Conservation (phyloP, 1,284 basidiomycete genomes). For the Malassezia nana region DNA sequence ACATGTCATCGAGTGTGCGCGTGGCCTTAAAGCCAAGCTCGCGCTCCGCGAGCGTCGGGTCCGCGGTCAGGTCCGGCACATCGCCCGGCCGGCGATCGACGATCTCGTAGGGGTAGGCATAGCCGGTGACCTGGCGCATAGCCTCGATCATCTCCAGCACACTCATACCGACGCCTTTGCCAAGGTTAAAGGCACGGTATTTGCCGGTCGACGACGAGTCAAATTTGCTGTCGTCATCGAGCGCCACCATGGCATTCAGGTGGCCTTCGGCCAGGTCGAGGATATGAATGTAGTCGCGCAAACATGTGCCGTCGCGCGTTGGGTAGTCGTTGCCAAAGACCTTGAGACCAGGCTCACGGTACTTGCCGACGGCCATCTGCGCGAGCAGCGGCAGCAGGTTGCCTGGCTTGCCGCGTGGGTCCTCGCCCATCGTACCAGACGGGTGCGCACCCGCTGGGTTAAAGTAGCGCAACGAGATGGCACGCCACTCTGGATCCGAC, state of each 20-base stretch:
- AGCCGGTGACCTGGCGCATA: slow-evolving; percentile 85
- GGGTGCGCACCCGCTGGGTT: slow-evolving; percentile 96
- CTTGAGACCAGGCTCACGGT: slow-evolving; percentile 68
- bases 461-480: slow-evolving; percentile 85
- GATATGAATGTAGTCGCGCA: slow-evolving; percentile 91
- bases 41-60: slow-evolving; percentile 78
- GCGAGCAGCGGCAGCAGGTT: slow-evolving; percentile 89
- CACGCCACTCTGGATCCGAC: slow-evolving; percentile 67
- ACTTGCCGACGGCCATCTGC: slow-evolving; percentile 86
- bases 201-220: slow-evolving; percentile 47
- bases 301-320: slow-evolving; percentile 71
- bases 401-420: slow-evolving; percentile 84
- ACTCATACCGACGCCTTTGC: slow-evolving; percentile 81
- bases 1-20: slow-evolving; percentile 37
- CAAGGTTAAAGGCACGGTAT: slow-evolving; percentile 92
- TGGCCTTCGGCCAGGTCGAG: slow-evolving; percentile 91
- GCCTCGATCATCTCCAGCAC: slow-evolving; percentile 90
- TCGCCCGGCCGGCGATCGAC: slow-evolving; percentile 80
- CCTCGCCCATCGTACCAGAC: slow-evolving; percentile 89
- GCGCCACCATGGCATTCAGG: slow-evolving; percentile 77
- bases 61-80: slow-evolving; percentile 91
- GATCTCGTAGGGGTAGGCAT: slow-evolving; percentile 65
- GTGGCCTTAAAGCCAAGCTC: slow-evolving; percentile 88
- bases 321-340: slow-evolving; percentile 98
- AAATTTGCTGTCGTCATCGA: slow-evolving; percentile 58